Base-by-base conservation (phyloP, 345 rosid genomes). In the Sonneratia alba region DNA sequence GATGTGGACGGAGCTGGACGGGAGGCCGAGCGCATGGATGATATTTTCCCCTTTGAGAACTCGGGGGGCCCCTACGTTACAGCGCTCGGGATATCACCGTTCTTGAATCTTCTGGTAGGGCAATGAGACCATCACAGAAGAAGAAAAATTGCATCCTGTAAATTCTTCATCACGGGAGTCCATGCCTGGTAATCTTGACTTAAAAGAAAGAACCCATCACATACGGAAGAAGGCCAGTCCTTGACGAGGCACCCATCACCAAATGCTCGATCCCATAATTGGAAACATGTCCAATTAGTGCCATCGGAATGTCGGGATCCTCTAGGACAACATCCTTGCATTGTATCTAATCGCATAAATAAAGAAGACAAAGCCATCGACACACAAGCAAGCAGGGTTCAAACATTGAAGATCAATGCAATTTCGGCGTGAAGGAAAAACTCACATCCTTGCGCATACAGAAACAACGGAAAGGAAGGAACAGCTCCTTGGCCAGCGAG, bases 401-500 rank as follows among this genome's bases (percentile, higher is more conserved):
- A 9, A 19, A 68, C 16, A 12, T 51, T 51, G 57, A 51, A 47
- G 14, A 47, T 47, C 1, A 37, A 1, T 13, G 15, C 27, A 24
- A 6, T 34, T 32, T 8, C 38, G 64, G 7, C 12, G 24, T 6
- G 49, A 12, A 47, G 1, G 14, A 36, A 42, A 45, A 37, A 65
- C 89, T 74, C 77, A 94, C 98, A 73, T 91, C 96, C 80, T 91
- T 94, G 19, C 97, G 95, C 1, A 89, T 86, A 72, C 95, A 91
- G 49, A 94, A 86, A 77, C 97, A 91, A 42, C 97, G 97, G 75
- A 91, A 91, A 36, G 98, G 97, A 77, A 88, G 93, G 79, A 88
- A 92, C 71, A 94, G 47, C 6, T 91, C 97, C 83, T 61, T 90
- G 75, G 80, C 83, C 32, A 77, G 84, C 16, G 82, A 72, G 70